A percentile compares a stretch with the other conserved stretches of the same genome.
phyloP scores from a whole-genome alignment of 78 protist species.

The Guillardia theta region DNA sequence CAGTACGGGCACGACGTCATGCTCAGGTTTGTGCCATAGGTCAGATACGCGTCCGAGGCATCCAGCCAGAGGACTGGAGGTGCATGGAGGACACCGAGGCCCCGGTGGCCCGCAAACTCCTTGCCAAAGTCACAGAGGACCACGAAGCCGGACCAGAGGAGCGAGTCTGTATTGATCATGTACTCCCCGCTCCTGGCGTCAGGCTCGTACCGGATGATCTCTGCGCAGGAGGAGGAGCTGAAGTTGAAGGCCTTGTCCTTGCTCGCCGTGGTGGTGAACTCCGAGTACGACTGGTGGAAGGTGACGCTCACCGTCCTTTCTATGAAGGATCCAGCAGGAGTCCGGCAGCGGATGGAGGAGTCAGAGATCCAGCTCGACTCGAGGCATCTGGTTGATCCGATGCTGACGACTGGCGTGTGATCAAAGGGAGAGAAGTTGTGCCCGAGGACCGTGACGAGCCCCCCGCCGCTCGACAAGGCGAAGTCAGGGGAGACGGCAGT shows the following conservation, averaged over 20 bases:
- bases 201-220: not conserved
- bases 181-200: not conserved
- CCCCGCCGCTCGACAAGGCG: not conserved
- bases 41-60: not conserved
- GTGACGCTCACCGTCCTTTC: not conserved
- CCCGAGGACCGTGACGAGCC: not conserved
- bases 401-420: not conserved
- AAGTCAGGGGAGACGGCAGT: not conserved
- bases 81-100: not conserved
- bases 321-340: not conserved
- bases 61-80: not conserved
- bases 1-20: too few species aligned
- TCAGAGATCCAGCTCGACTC: not conserved
- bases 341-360: not conserved
- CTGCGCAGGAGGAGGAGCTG: conserved; percentile 18
- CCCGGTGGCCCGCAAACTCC: not conserved
- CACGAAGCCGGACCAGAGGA: not conserved
- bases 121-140: not conserved
- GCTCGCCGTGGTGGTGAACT: not conserved
- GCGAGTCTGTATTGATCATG: not conserved
- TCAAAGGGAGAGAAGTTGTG: not conserved
- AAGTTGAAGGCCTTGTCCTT: not conserved
- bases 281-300: too few species aligned
- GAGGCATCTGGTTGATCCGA: not conserved
- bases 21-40: not conserved